phyloP scores from a whole-genome alignment of 2,329 filamentous ascomycete species.

The Cercospora zeina region DNA sequence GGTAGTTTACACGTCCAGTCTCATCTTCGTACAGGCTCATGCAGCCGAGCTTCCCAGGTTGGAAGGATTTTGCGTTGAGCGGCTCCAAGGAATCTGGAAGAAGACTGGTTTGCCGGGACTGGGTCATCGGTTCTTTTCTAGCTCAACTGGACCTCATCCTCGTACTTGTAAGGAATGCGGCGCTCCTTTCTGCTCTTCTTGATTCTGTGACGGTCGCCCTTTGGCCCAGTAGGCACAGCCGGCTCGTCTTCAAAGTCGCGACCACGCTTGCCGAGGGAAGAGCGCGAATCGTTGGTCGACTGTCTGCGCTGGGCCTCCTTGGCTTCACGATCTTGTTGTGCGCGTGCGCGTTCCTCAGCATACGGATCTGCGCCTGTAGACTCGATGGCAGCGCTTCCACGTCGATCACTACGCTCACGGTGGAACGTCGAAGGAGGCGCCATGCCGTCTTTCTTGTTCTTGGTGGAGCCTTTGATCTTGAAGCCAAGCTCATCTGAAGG shows the following conservation, averaged over 20 bases:
- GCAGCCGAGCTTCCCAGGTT: neutral
- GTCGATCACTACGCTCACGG: slow-evolving; percentile 26
- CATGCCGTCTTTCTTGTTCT: slow-evolving; percentile 32
- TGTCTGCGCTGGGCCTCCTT: slow-evolving; percentile 66
- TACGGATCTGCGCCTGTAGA: slow-evolving; percentile 37
- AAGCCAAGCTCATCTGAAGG: slow-evolving; percentile 48
- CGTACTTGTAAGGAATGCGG: slow-evolving; percentile 43
- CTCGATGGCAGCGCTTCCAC: slow-evolving; percentile 12
- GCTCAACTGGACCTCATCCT: slow-evolving; percentile 46
- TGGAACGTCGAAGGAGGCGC: slow-evolving; percentile 29
- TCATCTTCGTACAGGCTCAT: neutral
- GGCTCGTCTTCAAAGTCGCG: slow-evolving; percentile 29
- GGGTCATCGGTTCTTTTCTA: neutral
- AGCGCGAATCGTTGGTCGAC: slow-evolving; percentile 46
- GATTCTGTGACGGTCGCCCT: slow-evolving; percentile 49
- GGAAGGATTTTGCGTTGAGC: neutral
- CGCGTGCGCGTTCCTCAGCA: slow-evolving; percentile 39
- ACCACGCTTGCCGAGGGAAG: slow-evolving; percentile 41
- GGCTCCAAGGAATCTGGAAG: neutral
- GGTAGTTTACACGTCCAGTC: neutral
- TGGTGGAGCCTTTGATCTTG: slow-evolving; percentile 49
- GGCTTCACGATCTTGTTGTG: slow-evolving; percentile 53
- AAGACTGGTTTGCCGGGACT: neutral
- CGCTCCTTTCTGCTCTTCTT: slow-evolving; percentile 52
- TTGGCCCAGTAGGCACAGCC: slow-evolving; percentile 49